These are phyloP conservation scores for Verticillium albo-atrum DNA, from an alignment of 2,329 filamentous ascomycete genomes.

Conservation along the genomic window DNA sequence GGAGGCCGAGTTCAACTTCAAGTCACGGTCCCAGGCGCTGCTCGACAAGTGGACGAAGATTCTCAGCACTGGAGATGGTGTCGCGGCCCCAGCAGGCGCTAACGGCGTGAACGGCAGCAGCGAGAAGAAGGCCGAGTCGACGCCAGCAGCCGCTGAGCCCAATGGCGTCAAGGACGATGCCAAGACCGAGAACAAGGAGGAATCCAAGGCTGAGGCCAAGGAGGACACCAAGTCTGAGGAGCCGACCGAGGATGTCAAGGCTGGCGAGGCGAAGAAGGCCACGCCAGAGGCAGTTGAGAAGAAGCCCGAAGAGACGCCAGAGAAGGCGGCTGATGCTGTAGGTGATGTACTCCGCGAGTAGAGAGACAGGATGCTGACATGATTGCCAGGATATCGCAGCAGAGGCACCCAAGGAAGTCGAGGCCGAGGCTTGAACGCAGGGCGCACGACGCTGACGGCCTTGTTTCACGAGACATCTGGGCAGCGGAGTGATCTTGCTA, in stretches of 20 bases:
- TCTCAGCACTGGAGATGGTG: conserved; percentile 55
- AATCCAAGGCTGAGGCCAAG: conserved; percentile 17
- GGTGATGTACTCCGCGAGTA: conserved; percentile 4
- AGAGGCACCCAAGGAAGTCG: conserved; percentile 27
- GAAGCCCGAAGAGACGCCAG: conserved; percentile 12
- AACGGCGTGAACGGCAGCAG: conserved; percentile 48
- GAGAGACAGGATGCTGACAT: background rate
- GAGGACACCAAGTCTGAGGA: conserved; percentile 28
- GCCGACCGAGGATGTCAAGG: conserved; percentile 29
- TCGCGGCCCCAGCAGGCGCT: conserved; percentile 29
- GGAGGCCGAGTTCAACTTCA: conserved; percentile 88
- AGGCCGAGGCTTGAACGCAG: conserved; percentile 27
- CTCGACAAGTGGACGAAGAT: conserved; percentile 88
- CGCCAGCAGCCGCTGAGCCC: conserved; percentile 18
- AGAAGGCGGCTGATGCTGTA: conserved; percentile 29
- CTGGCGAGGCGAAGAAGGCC: conserved; percentile 25
- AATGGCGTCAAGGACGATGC: conserved; percentile 36
- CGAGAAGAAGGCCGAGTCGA: conserved; percentile 31
- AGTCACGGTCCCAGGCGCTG: conserved; percentile 72
- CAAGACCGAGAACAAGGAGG: too few relatives aligned
- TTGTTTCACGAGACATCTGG: background rate
- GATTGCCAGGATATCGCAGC: conserved; percentile 3
- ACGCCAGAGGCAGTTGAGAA: conserved; percentile 23
- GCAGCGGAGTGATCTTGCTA: background rate
- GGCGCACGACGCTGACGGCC: background rate